Evolutionary conservation across 2,329 filamentous ascomycete genomes (phyloP), one percentile per base, ranked within the genome.

Genomic region (Aspergillus uvarum): DNA sequence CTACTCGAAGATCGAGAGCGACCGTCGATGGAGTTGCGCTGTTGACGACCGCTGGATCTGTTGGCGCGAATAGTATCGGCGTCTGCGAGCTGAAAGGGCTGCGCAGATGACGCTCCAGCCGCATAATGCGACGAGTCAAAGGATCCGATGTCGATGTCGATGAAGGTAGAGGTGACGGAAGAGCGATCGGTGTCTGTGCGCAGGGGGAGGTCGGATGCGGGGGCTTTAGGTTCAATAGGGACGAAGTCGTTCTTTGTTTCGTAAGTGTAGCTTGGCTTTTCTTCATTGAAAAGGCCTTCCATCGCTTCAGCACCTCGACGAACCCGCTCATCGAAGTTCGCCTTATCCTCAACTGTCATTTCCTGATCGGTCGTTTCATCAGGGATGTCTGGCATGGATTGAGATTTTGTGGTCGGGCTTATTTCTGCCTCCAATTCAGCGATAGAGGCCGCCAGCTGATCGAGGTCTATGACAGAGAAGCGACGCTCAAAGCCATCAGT

Each of bases 401-500:
- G 62, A 57, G 60, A 59, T 44, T 51, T 55, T 8, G 61, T 66
- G n/a, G 61, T 66, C 14, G 77, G 67, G 63, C 76, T 72, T 67
- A 72, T 63, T 54, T 78, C 71, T 68, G 78, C 67, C 68, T 81
- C 75, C 56, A 79, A 67, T 49, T 76, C 74, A 16, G 77, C 76
- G 52, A 82, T 73, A 1, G 80, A 80, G 54, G 81, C 80, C 14
- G 74, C 73, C 42, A 82, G 72, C 59, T 81, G 74, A 63, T 81
- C 75, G 8, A 79, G 63, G 61, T 79, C 74, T 51, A 82, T 76
- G 47, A 80, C 75, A 2, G 80, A 81, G 52, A 81, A 80, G 35
- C 80, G 70, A 58, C 79, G 76, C 62, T 87, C 83, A 64, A 87
- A 87, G 14, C 83, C 82, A 63, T 85, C 83, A 2, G 85, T 87